These are phyloP conservation scores for Globisporangium ultimum DNA, from an alignment of 352 stramenopile genomes.

Conservation along the genomic window DNA sequence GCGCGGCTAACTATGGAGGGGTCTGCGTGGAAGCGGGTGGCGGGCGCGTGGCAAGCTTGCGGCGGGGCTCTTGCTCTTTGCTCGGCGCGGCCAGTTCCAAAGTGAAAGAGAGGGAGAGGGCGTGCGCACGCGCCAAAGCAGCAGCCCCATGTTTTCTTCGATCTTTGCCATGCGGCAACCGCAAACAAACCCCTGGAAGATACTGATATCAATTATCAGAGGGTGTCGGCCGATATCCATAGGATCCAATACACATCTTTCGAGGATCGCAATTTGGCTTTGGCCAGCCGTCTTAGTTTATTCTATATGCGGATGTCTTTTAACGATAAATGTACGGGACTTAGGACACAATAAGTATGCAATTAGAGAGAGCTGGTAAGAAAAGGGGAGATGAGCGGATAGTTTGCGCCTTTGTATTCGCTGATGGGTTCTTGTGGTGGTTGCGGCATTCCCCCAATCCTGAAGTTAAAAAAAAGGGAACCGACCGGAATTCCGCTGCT, in stretches of 20 bases:
- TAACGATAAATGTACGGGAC: not conserved
- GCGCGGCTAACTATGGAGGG: constrained; percentile 3
- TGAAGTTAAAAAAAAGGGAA: constrained; percentile 1
- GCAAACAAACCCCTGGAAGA: not conserved
- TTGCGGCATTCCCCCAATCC: constrained; percentile 1
- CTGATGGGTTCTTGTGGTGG: constrained; percentile 11
- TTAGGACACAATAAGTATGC: not conserved
- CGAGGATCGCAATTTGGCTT: no score
- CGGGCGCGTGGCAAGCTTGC: not conserved
- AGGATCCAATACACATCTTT: no score
- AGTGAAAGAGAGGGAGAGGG: constrained; percentile 20
- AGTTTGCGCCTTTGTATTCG: not conserved
- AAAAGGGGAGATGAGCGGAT: constrained; percentile 1
- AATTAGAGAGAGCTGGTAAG: not conserved
- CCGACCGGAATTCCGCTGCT: not conserved
- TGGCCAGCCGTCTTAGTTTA: not conserved
- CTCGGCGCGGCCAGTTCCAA: constrained; percentile 41
- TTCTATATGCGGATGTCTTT: not conserved
- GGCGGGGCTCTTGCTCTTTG: constrained; percentile 12
- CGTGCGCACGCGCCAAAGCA: no score
- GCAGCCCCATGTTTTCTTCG: not conserved
- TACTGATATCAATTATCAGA: not conserved
- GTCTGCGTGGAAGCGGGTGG: not conserved
- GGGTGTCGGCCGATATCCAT: no score
- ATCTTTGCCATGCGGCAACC: constrained; percentile 1